Percentiles rank a stretch among this genome's conserved stretches.
phyloP scores from a whole-genome alignment of 768 basidiomycete species.

The Clitopilus hobsonii region DNA sequence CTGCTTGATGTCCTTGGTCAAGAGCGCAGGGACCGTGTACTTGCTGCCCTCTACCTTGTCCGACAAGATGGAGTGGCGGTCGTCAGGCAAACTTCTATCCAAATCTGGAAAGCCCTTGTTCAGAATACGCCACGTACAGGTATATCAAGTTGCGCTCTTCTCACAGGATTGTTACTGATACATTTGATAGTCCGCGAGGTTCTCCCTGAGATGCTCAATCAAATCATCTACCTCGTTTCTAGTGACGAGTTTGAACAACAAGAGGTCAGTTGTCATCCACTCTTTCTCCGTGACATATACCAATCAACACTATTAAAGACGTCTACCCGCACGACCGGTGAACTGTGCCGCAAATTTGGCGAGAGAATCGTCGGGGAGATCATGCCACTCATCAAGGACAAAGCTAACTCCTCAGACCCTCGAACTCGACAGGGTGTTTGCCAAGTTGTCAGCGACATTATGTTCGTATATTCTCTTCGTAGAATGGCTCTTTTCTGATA shows the following conservation, averaged over 20 bases:
- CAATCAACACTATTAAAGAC: conserved; percentile 46
- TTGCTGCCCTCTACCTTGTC: conserved; percentile 88
- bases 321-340: conserved; percentile 80
- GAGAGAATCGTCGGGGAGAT: conserved; percentile 86
- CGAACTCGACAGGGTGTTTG: conserved; percentile 82
- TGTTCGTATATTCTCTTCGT: conserved; percentile 43
- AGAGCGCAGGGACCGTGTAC: conserved; percentile 86
- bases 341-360: conserved; percentile 93
- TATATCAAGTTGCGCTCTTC: conserved; percentile 29
- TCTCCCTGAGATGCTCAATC: conserved; percentile 75
- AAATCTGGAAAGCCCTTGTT: conserved; percentile 98
- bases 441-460: conserved; percentile 79
- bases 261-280: conserved; percentile 52
- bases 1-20: conserved; percentile 84
- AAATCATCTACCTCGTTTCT: conserved; percentile 75
- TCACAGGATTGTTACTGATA: background rate
- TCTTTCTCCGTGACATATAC: background rate
- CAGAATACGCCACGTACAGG: conserved; percentile 91
- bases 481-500: background rate
- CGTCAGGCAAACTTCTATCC: conserved; percentile 87
- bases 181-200: conserved; percentile 73
- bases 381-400: conserved; percentile 68
- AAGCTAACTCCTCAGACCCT: conserved; percentile 56
- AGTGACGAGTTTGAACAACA: conserved; percentile 80
- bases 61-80: conserved; percentile 88